Conservation (phyloP, 1,284 basidiomycete genomes). For the Ganoderma multipileum region DNA sequence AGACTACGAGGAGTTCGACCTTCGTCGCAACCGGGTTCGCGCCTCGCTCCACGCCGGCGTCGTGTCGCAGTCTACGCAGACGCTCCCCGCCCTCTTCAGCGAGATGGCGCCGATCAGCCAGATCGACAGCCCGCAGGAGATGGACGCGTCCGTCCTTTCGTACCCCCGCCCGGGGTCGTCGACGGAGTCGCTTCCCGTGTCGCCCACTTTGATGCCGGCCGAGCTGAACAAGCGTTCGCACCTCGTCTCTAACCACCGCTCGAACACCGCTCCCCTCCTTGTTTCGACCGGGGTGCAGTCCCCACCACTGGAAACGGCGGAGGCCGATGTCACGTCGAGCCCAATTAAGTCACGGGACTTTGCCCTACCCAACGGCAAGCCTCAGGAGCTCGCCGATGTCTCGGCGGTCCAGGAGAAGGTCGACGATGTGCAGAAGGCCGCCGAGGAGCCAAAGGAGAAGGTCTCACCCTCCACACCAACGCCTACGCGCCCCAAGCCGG, state of each 20-base stretch:
- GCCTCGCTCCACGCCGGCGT: constrained; percentile 33
- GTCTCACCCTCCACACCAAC: constrained; percentile 17
- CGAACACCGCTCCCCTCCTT: constrained; percentile 32
- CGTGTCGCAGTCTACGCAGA: constrained; percentile 41
- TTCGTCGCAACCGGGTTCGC: constrained; percentile 30
- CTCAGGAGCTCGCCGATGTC: constrained; percentile 17
- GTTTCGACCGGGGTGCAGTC: constrained; percentile 9
- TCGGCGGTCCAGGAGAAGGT: constrained; percentile 29
- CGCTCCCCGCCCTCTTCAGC: constrained; percentile 42
- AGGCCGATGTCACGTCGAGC: constrained; percentile 15
- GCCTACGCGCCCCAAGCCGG: constrained; percentile 25
- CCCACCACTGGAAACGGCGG: constrained; percentile 3
- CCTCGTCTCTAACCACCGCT: constrained; percentile 28
- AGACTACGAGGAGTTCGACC: constrained; percentile 27
- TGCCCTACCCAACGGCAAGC: constrained; percentile 23
- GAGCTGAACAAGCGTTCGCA: constrained; percentile 26
- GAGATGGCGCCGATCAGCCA: constrained; percentile 28
- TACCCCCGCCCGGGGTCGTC: constrained; percentile 76
- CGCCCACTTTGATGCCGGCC: constrained; percentile 31
- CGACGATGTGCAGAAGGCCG: constrained; percentile 21
- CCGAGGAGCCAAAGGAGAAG: constrained; percentile 15
- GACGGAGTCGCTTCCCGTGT: constrained; percentile 66
- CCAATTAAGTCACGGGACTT: constrained; percentile 37
- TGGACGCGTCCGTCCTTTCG: constrained; percentile 68
- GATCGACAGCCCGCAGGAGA: constrained; percentile 38